Base-by-base conservation (phyloP, 169 alveolate species). In the Cryptosporidium baileyi region DNA sequence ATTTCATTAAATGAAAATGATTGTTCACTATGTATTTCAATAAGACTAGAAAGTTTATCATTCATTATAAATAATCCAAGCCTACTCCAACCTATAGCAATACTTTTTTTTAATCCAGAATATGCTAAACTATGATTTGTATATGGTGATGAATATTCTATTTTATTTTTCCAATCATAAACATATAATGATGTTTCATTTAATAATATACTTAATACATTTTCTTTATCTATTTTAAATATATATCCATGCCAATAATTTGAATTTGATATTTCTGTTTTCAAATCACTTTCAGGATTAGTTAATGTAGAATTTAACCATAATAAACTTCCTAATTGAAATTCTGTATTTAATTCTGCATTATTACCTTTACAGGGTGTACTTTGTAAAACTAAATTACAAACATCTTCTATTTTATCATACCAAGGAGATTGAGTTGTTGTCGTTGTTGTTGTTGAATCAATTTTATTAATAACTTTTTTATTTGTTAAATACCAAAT, bases 101-200 rank as follows among this genome's bases (percentile, higher is more conserved):
- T 32, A 3, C 19, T 47, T 24, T 45, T 15, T 44, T 15, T 65
- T 34, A 43, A 44, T 13, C 61, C 61, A n/a, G 40, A 19, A 65
- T 65, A 65, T 7, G 62, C 81, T 22, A 65, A 60, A 15, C 22
- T 65, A 24, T 65, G 47, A 47, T 65, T 65, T 22, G 63, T 65
- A 51, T 65, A 65, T 13, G 81, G 81, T 8, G 81, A 65, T 24
- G 49, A 65, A 65, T 65, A 65, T 36, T 26, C 81, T 38, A 44
- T 54, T 32, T 9, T 15, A 11, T 60, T 60, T 38, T 65, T 65
- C 81, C 81, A 65, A 65, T 57, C 63, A 8, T 57, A 28, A 15
- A 57, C 24, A 11, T 15, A 28, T 57, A 57, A 17, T 4, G 36
- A 57, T 17, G 63, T 57, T 28, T 57, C 63, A 57, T 57, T 57